Base-by-base conservation (phyloP, 495 filamentous ascomycete species). In the Hyphodiscus hymeniophilus region DNA sequence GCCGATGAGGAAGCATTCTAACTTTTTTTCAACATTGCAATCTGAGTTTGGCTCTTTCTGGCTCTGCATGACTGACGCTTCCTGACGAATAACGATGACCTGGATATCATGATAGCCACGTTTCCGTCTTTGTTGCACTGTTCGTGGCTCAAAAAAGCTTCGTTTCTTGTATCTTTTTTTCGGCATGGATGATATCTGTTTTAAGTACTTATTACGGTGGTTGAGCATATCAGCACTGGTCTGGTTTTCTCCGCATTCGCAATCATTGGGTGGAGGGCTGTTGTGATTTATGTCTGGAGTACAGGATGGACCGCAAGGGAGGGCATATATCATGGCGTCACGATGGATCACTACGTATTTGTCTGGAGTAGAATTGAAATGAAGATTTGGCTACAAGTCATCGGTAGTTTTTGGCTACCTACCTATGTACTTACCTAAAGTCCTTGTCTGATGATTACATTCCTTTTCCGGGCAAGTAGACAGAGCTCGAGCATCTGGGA, bases 1-100 rank as follows among this genome's bases (percentile, higher is more conserved):
- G n/a, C n/a, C 26, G 74, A 78, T 48, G 72, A 74, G 50, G 73
- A 76, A 53, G 69, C 62, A 12, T 74, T 68, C 48, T 77, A 56
- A 53, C 11, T 13, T 34, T 28, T 3, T 8, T 12, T 40, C 7
- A 32, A 22, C 13, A 3, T 38, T 31, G 3, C n/a, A 20, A 6
- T 38, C 7, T 38, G 2, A 1, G n/a, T 28, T 33, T 38, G 4
- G 23, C 15, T 35, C 13, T 36, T 42, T 32, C 13, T 17, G 20
- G 18, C 8, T 40, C 18, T 26, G 26, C 10, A 42, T 26, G 38
- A 35, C 16, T 40, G 26, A 50, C 30, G 39, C 28, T 41, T 41
- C 15, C 11, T 24, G 30, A 38, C 18, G 26, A 42, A 6, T 50
- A 35, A 50, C 31, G 47, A 38, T 35, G 44, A 36, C n/a, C 44